Conservation (phyloP, 2,329 filamentous ascomycete species). For the Alternaria arborescens region DNA sequence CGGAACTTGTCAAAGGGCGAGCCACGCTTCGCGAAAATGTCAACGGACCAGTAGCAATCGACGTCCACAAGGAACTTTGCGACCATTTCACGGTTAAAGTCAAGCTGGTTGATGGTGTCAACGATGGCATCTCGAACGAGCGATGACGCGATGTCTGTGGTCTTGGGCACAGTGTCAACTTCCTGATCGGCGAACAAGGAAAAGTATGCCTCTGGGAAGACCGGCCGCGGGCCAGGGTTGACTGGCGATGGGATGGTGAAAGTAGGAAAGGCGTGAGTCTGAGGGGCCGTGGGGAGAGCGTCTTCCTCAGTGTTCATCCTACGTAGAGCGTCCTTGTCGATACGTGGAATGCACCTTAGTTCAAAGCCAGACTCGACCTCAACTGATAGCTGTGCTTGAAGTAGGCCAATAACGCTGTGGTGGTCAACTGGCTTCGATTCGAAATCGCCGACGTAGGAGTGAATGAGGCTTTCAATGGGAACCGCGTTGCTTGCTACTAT, state of each 20-base stretch:
- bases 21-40: conserved; percentile 91
- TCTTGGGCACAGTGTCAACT: conserved; percentile 84
- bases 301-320: conserved; percentile 67
- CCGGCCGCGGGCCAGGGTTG: conserved; percentile 73
- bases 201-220: conserved; percentile 93
- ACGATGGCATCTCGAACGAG: conserved; percentile 85
- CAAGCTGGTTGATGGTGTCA: conserved; percentile 91
- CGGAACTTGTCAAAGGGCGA: conserved; percentile 90
- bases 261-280: conserved; percentile 79
- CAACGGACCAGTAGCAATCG: conserved; percentile 90
- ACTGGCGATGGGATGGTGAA: conserved; percentile 80
- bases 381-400: conserved; percentile 84
- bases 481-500: conserved; percentile 92
- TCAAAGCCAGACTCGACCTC: conserved; percentile 81
- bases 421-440: conserved; percentile 69
- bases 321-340: conserved; percentile 55
- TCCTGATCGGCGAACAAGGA: conserved; percentile 91
- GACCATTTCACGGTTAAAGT: conserved; percentile 88
- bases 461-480: conserved; percentile 82
- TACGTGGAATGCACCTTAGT: conserved; percentile 69
- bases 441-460: conserved; percentile 76
- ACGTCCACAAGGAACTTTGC: conserved; percentile 92
- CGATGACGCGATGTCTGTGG: conserved; percentile 78
- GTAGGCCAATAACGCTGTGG: conserved; percentile 77
- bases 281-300: conserved; percentile 56